Conservation (phyloP, 352 stramenopile genomes). For the Globisporangium yorkense region DNA sequence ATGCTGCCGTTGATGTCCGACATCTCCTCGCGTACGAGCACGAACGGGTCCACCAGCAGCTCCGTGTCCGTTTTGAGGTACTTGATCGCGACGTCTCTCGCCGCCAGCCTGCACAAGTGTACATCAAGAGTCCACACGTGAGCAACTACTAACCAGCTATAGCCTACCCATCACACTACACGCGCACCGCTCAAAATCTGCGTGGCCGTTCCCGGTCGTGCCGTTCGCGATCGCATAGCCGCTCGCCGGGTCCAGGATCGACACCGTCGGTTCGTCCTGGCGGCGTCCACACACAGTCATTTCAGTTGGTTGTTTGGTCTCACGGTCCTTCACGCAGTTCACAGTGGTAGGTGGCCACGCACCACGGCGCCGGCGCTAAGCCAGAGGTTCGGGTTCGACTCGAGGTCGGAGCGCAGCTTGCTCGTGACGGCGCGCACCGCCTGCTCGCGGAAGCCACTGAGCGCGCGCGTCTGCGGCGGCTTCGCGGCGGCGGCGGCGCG, state of each 20-base stretch:
- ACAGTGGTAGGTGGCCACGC: constrained; percentile 11
- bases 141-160: neutral
- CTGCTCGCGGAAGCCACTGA: constrained; percentile 60
- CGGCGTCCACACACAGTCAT: neutral
- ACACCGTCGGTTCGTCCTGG: constrained; percentile 80
- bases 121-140: neutral
- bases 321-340: neutral
- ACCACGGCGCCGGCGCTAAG: constrained; percentile 74
- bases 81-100: constrained; percentile 26
- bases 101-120: constrained; percentile 4
- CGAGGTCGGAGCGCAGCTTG: constrained; percentile 61
- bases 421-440: constrained; percentile 50
- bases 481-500: neutral
- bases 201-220: constrained; percentile 28
- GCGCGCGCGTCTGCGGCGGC: constrained; percentile 11
- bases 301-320: neutral
- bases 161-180: neutral
- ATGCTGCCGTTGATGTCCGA: constrained; percentile 91
- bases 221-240: constrained; percentile 48
- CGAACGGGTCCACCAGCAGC: constrained; percentile 88
- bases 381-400: constrained; percentile 80
- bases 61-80: constrained; percentile 51
- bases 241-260: constrained; percentile 63
- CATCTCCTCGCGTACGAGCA: constrained; percentile 90
- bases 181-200: constrained; percentile 34